phyloP scores from a whole-genome alignment of 2,329 filamentous ascomycete species.

The Pseudocercospora ulei region DNA sequence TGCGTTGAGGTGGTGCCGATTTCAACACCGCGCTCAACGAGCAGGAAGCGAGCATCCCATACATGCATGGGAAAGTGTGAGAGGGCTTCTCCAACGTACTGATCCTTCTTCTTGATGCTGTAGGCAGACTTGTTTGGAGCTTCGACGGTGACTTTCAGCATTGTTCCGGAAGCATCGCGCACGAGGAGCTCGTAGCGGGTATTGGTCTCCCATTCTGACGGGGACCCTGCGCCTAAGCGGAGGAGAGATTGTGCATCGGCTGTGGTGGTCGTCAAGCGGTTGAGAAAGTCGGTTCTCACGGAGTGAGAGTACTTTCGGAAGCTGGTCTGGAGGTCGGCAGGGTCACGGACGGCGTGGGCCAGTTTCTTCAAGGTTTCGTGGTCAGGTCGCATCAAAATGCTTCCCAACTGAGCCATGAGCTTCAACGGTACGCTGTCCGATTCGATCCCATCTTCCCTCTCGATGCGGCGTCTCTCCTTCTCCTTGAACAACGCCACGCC shows the following conservation, averaged over 20 bases:
- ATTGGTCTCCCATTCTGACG: constrained; percentile 3
- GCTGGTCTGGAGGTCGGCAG: constrained; percentile 11
- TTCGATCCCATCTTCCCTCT: constrained; percentile 10
- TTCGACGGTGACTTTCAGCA: constrained; percentile 15
- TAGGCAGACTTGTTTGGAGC: constrained; percentile 5
- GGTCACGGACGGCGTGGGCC: constrained; percentile 4
- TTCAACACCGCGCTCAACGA: constrained; percentile 13
- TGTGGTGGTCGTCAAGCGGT: constrained; percentile 15
- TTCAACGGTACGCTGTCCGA: constrained; percentile 7
- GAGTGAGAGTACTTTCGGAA: constrained; percentile 7
- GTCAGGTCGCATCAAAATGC: constrained; percentile 12
- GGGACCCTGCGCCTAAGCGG: neutral
- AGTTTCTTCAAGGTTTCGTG: constrained; percentile 9
- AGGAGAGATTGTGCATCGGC: constrained; percentile 12
- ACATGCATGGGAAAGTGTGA: constrained; percentile 19
- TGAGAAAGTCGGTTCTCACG: constrained; percentile 15
- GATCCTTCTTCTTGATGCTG: constrained; percentile 14
- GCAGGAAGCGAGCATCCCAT: constrained; percentile 18
- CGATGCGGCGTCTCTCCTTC: constrained; percentile 3
- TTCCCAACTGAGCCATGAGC: constrained; percentile 16
- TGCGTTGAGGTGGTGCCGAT: constrained; percentile 5
- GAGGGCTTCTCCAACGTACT: constrained; percentile 11
- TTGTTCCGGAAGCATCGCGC: constrained; percentile 10
- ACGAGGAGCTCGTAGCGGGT: constrained; percentile 13
- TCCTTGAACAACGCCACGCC: constrained; percentile 8